Conservation (phyloP, 1,284 basidiomycete species). For the Apiotrichum laibachii region DNA sequence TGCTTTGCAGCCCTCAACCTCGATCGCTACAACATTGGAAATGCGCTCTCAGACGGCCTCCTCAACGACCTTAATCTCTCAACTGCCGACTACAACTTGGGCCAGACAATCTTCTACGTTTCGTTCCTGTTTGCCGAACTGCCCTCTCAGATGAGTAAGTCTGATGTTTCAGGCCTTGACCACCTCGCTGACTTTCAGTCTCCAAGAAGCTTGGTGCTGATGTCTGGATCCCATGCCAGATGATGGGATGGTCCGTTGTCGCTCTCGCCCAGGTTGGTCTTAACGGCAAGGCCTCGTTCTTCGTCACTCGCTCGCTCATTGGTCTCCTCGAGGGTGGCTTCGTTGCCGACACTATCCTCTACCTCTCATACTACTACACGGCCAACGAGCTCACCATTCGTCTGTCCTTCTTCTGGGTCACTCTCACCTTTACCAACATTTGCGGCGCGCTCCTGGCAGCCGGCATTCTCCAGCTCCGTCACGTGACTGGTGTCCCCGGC, state of each 20-base stretch:
- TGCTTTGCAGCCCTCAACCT: constrained; percentile 41
- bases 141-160: constrained; percentile 32
- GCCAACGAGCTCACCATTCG: constrained; percentile 45
- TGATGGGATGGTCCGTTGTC: constrained; percentile 43
- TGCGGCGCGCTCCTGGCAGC: constrained; percentile 37
- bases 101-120: constrained; percentile 38
- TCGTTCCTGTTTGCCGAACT: constrained; percentile 45
- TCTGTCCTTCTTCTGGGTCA: constrained; percentile 48
- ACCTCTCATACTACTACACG: constrained; percentile 49
- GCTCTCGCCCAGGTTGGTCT: constrained; percentile 33
- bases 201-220: constrained; percentile 50
- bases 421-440: constrained; percentile 32
- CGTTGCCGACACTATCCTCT: constrained; percentile 49
- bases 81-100: constrained; percentile 47
- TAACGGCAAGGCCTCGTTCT: constrained; percentile 34
- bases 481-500: constrained; percentile 30
- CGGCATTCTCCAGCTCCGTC: constrained; percentile 43
- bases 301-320: constrained; percentile 42
- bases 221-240: constrained; percentile 46
- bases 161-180: constrained; percentile 4
- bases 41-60: constrained; percentile 47
- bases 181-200: constrained; percentile 11
- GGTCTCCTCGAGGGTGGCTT: constrained; percentile 47
- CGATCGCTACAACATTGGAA: constrained; percentile 39
- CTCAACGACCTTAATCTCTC: constrained; percentile 44